Evolutionary conservation across 768 basidiomycete species (phyloP).

Genomic region (Tulasnella sp.): DNA sequence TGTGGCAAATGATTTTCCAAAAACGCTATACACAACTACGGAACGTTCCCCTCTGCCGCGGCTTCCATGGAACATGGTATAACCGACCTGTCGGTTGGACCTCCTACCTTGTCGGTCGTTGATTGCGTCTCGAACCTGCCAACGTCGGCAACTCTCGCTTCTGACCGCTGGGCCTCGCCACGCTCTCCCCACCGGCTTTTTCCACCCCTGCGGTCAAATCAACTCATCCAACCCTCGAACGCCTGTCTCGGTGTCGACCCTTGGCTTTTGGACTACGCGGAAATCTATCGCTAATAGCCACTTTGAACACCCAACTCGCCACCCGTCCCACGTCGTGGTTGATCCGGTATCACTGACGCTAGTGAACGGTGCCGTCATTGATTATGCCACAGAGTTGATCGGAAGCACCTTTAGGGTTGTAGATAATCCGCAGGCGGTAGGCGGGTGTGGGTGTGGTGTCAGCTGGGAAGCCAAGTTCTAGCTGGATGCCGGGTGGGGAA

Average conservation of each 20-base stretch:
- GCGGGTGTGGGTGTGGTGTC: constrained; percentile 93
- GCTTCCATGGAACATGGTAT: neutral
- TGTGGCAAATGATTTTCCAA: neutral
- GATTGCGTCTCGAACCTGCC: neutral
- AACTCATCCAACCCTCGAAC: neutral
- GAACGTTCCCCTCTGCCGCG: neutral
- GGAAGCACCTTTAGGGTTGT: constrained; percentile 81
- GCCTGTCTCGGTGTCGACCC: neutral
- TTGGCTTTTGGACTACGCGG: neutral
- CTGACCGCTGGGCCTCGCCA: neutral
- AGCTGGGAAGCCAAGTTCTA: constrained; percentile 81
- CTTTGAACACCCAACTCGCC: constrained; percentile 65
- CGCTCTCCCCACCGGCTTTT: neutral
- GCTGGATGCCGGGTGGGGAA: constrained; percentile 3
- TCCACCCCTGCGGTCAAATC: neutral
- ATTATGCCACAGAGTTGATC: constrained; percentile 91
- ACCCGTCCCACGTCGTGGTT: constrained; percentile 72
- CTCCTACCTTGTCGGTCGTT: neutral
- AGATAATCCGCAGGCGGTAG: constrained; percentile 87
- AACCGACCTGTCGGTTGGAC: neutral
- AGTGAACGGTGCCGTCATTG: constrained; percentile 82
- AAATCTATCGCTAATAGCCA: constrained; percentile 44
- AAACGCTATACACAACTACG: neutral
- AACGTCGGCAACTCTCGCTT: neutral
- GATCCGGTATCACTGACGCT: constrained; percentile 83